A percentile compares a stretch with the other conserved stretches of the same genome.
Evolutionary conservation across 2,329 filamentous ascomycete species (phyloP).

Genomic region (Cladosporium sp.): DNA sequence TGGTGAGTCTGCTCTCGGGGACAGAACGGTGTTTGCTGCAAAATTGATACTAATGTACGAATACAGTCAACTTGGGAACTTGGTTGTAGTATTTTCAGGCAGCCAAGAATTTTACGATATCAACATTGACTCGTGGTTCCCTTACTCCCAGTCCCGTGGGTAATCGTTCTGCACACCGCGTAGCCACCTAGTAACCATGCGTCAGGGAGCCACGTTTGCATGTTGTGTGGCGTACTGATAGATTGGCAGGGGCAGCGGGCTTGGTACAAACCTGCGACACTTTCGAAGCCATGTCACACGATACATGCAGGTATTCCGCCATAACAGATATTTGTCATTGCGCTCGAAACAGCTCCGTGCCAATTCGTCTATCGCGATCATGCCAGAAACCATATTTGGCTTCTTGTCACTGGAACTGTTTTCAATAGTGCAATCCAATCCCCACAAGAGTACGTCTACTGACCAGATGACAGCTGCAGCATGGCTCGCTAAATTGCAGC

Average conservation of each 20-base stretch:
- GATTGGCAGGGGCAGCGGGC: background rate
- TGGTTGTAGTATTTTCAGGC: slow-evolving; percentile 31
- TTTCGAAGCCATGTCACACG: background rate
- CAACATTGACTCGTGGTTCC: background rate
- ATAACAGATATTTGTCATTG: background rate
- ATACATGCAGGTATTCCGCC: background rate
- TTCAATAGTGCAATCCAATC: background rate
- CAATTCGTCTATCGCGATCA: background rate
- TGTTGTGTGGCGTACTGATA: background rate
- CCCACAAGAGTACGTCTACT: background rate
- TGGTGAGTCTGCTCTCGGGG: slow-evolving; percentile 53
- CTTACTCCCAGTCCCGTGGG: too few relatives aligned
- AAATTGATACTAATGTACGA: slow-evolving; percentile 27
- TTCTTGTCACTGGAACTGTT: background rate
- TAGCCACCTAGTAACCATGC: background rate
- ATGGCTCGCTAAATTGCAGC: background rate
- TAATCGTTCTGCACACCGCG: background rate
- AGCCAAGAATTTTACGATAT: background rate
- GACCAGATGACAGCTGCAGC: background rate
- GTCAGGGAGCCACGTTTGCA: background rate
- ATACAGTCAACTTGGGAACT: slow-evolving; percentile 43
- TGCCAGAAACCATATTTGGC: background rate
- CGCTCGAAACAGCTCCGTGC: background rate
- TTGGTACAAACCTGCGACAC: background rate
- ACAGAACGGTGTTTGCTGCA: slow-evolving; percentile 53